A percentile compares a stretch with the other conserved stretches of the same genome.
phyloP scores from a whole-genome alignment of 345 rosid genomes.

The Euphorbia lathyris region DNA sequence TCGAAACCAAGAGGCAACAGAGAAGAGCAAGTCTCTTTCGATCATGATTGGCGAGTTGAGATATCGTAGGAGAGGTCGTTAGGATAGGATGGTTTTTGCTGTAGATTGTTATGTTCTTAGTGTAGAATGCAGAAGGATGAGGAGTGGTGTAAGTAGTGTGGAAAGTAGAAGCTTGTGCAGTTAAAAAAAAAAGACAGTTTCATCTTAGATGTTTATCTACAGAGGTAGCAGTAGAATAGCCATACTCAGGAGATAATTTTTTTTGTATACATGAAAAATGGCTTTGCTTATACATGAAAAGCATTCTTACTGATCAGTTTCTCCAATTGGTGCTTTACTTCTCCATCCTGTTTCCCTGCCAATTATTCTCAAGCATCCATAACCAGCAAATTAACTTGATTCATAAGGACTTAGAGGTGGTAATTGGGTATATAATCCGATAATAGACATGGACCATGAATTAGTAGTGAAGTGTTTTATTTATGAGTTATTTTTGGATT shows the following conservation, averaged over 20 bases:
- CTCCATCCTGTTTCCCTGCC: background rate
- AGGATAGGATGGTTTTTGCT: background rate
- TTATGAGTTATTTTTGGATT: too few relatives aligned
- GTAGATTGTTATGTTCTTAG: background rate
- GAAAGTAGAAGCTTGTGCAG: background rate
- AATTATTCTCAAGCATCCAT: too few relatives aligned
- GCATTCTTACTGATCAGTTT: background rate
- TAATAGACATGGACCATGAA: too few relatives aligned
- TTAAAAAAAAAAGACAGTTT: slow-evolving; percentile 5
- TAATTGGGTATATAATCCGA: too few relatives aligned
- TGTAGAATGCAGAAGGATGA: slow-evolving; percentile 5
- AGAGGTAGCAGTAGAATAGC: background rate
- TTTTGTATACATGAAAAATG: slow-evolving; percentile 7
- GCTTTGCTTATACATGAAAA: slow-evolving; percentile 13
- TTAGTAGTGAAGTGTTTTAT: too few relatives aligned
- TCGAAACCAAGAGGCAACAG: background rate
- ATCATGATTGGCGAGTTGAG: background rate
- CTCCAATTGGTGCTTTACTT: too few relatives aligned
- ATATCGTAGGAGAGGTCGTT: background rate
- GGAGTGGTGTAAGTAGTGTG: background rate
- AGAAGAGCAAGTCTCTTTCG: slow-evolving; percentile 8
- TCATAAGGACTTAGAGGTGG: too few relatives aligned
- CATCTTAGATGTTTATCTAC: slow-evolving; percentile 11
- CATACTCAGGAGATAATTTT: background rate
- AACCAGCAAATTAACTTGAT: too few relatives aligned